Evolutionary conservation across 106 monocot species (phyloP), one percentile per base, ranked within the genome.

Genomic region (Platanthera guangdongensis): DNA sequence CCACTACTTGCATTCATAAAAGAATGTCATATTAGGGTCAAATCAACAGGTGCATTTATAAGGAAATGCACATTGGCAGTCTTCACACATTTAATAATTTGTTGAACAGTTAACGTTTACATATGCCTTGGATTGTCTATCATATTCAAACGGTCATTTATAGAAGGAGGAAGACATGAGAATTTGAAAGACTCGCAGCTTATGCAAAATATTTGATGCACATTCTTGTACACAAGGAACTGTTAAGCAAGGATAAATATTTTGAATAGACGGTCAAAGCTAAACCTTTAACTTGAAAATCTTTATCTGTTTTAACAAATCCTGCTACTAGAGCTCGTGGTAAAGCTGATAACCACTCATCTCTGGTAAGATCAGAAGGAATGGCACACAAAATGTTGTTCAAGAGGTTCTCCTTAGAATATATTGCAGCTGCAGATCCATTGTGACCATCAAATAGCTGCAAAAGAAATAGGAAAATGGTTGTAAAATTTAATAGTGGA

Each of bases 381-480:
- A 95, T 87, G 54, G 88, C 90, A 87, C 81, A 74, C 83, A 92
- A 81, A 59, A 95, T 78, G 70, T 93, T 95, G 79, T 89, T 82
- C 75, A 95, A 57, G 3, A 95, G 85, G 73, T 93, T 90, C 80
- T 95, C 95, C 81, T 87, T 90, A 4, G 90, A 9, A 32, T 88
- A 95, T 80, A 89, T 89, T n/a, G 95, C 95, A 75, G 95, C 95
- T 19, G 80, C 87, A 78, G 87, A 81, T 5, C 95, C 95, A 78
- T 95, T 92, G 80, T 95, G 95, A 5, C 95, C 95, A 87, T 95
- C 95, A 87, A 95, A 89, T 75, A 95, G 74, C 95, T 95, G 87
- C 77, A 83, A 19, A 70, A 39, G 28, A n/a, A 13, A 49, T 47
- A 47, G 50, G 47, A 59, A 68, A 77, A 50, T 50, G 21, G 14